phyloP scores from a whole-genome alignment of 2,329 filamentous ascomycete species.

The Ophiocordyceps robertsii region DNA sequence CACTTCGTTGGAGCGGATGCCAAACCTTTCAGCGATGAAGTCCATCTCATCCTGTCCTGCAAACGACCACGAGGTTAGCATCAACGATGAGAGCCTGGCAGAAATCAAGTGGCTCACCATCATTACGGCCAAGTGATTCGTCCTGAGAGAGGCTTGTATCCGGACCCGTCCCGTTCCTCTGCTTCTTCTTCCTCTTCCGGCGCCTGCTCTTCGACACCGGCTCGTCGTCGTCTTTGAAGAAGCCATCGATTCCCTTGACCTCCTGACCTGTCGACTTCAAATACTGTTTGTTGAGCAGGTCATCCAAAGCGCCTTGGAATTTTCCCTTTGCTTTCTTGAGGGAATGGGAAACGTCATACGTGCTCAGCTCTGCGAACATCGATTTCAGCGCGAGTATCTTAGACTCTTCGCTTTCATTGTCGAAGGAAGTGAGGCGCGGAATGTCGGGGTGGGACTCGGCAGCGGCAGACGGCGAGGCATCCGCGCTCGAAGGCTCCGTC shows the following conservation, averaged over 20 bases:
- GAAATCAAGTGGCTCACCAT: slow-evolving; percentile 10
- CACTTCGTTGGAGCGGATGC: slow-evolving; percentile 26
- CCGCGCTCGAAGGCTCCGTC: slow-evolving; percentile 11
- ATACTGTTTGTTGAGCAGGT: slow-evolving; percentile 66
- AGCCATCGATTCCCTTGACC: slow-evolving; percentile 70
- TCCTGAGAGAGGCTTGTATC: slow-evolving; percentile 7
- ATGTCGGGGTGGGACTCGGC: slow-evolving; percentile 9
- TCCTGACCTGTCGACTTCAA: slow-evolving; percentile 54
- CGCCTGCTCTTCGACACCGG: slow-evolving; percentile 23
- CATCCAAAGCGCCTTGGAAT: slow-evolving; percentile 59
- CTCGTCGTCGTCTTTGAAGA: slow-evolving; percentile 44
- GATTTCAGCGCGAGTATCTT: slow-evolving; percentile 51
- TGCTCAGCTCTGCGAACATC: slow-evolving; percentile 60
- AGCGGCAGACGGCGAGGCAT: slow-evolving; percentile 12
- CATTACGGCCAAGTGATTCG: slow-evolving; percentile 5
- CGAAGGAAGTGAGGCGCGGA: slow-evolving; percentile 19
- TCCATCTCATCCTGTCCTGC: slow-evolving; percentile 25
- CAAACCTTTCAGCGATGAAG: slow-evolving; percentile 29
- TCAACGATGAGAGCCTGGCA: background rate
- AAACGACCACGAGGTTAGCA: background rate
- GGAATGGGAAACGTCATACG: slow-evolving; percentile 50
- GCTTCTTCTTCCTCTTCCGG: slow-evolving; percentile 19
- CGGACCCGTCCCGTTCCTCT: slow-evolving; percentile 1
- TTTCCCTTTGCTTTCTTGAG: slow-evolving; percentile 56
- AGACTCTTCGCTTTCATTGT: slow-evolving; percentile 35